Percentiles rank a stretch among this genome's conserved stretches.
These are phyloP conservation scores for Alnus glutinosa DNA, from an alignment of 306 rosid species.

Conservation along the genomic window DNA sequence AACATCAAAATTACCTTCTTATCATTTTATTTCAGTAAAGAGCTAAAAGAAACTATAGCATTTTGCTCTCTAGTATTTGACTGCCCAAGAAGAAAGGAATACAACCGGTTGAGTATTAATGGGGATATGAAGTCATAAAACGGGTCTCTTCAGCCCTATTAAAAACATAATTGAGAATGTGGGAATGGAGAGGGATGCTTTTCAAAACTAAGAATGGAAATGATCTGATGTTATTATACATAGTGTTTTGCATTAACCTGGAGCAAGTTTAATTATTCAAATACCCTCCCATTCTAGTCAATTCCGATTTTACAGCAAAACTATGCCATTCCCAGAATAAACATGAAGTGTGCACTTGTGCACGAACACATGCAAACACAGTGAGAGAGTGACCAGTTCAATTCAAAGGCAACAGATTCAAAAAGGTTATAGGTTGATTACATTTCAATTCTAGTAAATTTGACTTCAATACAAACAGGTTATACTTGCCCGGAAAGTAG, in stretches of 20 bases:
- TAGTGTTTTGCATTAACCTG: neutral
- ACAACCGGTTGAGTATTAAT: neutral
- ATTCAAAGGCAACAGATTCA: neutral
- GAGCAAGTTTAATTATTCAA: neutral
- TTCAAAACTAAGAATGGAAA: neutral
- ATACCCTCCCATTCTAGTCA: neutral
- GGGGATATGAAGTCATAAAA: neutral
- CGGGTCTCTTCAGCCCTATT: neutral
- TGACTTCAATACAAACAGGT: slow-evolving; percentile 16
- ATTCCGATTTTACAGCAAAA: neutral
- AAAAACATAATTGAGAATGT: neutral
- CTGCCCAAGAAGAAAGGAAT: neutral
- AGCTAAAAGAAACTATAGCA: neutral
- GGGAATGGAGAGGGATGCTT: neutral
- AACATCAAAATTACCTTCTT: neutral
- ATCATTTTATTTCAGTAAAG: neutral
- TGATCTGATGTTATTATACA: neutral
- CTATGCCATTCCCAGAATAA: neutral
- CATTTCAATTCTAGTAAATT: neutral
- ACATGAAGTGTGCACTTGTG: neutral
- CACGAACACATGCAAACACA: neutral
- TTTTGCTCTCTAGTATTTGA: neutral
- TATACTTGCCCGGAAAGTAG: slow-evolving; percentile 54
- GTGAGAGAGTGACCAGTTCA: neutral
- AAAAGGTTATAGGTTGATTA: too few relatives aligned